These are phyloP conservation scores for Brassica juncea DNA, from an alignment of 345 rosid genomes.

Conservation along the genomic window DNA sequence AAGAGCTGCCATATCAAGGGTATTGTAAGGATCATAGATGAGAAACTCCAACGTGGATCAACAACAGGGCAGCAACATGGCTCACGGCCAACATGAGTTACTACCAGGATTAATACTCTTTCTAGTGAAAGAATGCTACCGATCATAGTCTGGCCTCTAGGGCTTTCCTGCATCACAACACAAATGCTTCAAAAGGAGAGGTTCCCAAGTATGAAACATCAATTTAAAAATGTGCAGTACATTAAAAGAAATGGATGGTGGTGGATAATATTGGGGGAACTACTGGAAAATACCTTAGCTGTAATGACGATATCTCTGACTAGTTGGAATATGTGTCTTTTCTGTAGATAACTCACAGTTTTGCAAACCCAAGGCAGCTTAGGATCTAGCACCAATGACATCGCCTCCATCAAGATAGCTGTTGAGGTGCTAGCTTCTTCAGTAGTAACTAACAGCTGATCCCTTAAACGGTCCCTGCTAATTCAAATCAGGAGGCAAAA, in stretches of 20 bases:
- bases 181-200: constrained; percentile 18
- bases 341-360: constrained; percentile 61
- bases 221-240: constrained; percentile 21
- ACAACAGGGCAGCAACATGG: constrained; percentile 67
- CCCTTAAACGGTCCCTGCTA: constrained; percentile 61
- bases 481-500: constrained; percentile 30
- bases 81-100: constrained; percentile 64
- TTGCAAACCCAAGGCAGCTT: constrained; percentile 92
- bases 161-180: constrained; percentile 60
- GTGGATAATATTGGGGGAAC: constrained; percentile 22
- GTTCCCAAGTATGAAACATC: constrained; percentile 15
- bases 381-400: constrained; percentile 65
- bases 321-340: constrained; percentile 55
- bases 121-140: constrained; percentile 61
- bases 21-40: constrained; percentile 80
- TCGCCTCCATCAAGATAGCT: constrained; percentile 66
- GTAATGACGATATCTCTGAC: constrained; percentile 65
- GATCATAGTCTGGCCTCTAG: constrained; percentile 26
- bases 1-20: constrained; percentile 83
- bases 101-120: constrained; percentile 52
- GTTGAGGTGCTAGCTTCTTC: constrained; percentile 50
- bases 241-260: constrained; percentile 25
- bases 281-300: constrained; percentile 54
- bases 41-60: constrained; percentile 74
- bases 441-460: constrained; percentile 53